Evolutionary conservation across 1,139 yeast species (phyloP).

Genomic region (Geotrichum aggregatum): DNA sequence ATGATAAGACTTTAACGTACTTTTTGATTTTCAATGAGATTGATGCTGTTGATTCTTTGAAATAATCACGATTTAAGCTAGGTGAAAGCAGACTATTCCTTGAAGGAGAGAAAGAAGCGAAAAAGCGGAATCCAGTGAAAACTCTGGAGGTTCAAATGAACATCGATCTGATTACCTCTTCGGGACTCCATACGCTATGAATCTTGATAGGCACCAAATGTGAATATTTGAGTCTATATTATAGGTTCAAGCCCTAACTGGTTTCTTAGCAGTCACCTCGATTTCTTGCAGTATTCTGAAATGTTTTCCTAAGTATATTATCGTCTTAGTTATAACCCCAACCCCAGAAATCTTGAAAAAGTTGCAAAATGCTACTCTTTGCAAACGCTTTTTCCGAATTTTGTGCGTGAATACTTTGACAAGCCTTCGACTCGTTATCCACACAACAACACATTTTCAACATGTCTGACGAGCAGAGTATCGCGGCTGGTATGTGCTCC

Average conservation of each 20-base stretch:
- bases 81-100: slow-evolving; percentile 55
- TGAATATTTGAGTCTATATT: neutral
- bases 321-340: neutral
- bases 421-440: slow-evolving; percentile 8
- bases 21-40: slow-evolving; percentile 23
- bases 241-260: slow-evolving; percentile 3
- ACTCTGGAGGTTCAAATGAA: neutral
- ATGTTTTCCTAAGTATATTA: neutral
- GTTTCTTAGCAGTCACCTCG: slow-evolving; percentile 1
- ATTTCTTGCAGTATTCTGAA: neutral
- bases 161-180: neutral
- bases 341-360: neutral
- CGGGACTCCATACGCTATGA: neutral
- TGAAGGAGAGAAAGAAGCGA: slow-evolving; percentile 34
- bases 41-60: slow-evolving; percentile 32
- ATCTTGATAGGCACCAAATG: neutral
- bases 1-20: slow-evolving; percentile 23
- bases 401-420: slow-evolving; percentile 12
- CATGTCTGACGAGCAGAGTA: slow-evolving; percentile 18
- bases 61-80: slow-evolving; percentile 58
- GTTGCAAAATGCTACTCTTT: neutral
- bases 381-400: neutral
- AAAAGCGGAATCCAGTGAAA: slow-evolving; percentile 15
- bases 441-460: slow-evolving; percentile 12
- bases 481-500: slow-evolving; percentile 14